Percentiles rank a stretch among this genome's conserved stretches.
These are phyloP conservation scores for Beta lomatogona DNA, from an alignment of 179 eudicot genomes.

Conservation along the genomic window DNA sequence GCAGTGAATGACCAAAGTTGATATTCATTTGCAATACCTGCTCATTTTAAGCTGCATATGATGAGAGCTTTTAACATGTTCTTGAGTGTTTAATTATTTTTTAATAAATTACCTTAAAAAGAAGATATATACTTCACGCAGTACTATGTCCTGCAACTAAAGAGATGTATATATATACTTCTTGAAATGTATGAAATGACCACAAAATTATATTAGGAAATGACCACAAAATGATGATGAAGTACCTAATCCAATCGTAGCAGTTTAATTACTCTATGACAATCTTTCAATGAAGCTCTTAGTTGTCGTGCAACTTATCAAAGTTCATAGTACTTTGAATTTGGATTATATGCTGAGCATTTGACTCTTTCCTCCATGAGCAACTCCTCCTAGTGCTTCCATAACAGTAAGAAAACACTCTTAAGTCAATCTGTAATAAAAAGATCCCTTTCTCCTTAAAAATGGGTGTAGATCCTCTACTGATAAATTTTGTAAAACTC, in stretches of 20 bases:
- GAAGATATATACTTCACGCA: no score
- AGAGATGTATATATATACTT: no score
- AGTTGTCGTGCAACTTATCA: neutral
- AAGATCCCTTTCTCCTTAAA: neutral
- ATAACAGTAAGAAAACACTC: neutral
- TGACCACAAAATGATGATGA: no score
- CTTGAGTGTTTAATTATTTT: neutral
- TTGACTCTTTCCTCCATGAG: no score
- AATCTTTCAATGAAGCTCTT: neutral
- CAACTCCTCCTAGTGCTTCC: neutral
- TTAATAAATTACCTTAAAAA: neutral
- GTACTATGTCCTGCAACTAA: no score
- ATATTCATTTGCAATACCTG: neutral
- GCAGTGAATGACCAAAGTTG: neutral
- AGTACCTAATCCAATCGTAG: neutral
- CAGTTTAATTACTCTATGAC: neutral
- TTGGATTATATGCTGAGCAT: no score
- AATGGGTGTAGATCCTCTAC: neutral
- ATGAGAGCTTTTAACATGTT: neutral
- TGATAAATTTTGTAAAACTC: neutral
- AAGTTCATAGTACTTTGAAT: neutral
- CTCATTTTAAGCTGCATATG: neutral
- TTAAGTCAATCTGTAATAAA: neutral
- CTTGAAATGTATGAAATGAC: no score
- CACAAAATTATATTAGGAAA: no score